Evolutionary conservation across 2,329 filamentous ascomycete genomes (phyloP).

Genomic region (Coleophoma eucalyptorum): DNA sequence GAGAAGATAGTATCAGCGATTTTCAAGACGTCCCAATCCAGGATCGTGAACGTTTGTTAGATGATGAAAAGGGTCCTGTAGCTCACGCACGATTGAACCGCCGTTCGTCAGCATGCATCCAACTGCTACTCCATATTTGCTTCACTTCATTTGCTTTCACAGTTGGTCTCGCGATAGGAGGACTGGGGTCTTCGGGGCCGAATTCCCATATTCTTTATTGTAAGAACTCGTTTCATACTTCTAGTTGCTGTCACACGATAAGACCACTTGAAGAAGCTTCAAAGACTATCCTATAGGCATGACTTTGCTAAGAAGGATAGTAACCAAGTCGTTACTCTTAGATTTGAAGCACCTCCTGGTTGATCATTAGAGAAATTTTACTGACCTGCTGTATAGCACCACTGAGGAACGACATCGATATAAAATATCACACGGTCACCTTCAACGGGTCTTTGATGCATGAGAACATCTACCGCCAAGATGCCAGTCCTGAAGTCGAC

Average conservation of each 20-base stretch:
- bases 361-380: background rate
- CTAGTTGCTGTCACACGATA: background rate
- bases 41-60: too few species aligned
- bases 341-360: background rate
- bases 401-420: conserved; percentile 33
- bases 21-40: too few species aligned
- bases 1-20: too few species aligned
- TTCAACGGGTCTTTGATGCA: conserved; percentile 49
- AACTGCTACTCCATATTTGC: too few species aligned
- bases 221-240: background rate
- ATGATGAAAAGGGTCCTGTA: too few species aligned
- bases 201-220: background rate
- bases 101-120: too few species aligned
- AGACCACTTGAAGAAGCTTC: too few species aligned
- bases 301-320: background rate
- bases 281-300: background rate
- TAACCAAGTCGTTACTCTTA: background rate
- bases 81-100: too few species aligned
- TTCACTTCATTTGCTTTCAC: too few species aligned
- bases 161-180: too few species aligned
- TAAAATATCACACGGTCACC: conserved; percentile 33
- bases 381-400: conserved; percentile 19
- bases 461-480: conserved; percentile 41
- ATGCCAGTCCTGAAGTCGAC: conserved; percentile 41
- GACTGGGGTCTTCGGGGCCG: too few species aligned